Percentiles rank a stretch among this genome's conserved stretches.
Conservation (phyloP, 1,284 basidiomycete species). For the Hemileia vastatrix region DNA sequence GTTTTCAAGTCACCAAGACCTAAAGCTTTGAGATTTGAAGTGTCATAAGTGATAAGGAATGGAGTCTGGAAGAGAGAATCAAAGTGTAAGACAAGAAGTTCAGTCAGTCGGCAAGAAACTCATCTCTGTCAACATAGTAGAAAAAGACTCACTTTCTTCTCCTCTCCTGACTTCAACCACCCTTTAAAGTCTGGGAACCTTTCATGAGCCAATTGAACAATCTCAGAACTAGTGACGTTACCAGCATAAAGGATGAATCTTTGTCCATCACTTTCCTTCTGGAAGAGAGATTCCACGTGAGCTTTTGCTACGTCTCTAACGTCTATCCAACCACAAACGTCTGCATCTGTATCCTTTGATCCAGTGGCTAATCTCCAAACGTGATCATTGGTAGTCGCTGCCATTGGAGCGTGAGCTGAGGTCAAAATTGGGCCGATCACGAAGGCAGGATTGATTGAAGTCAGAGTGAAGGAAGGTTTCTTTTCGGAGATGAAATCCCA, state of each 20-base stretch:
- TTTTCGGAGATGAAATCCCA: slow-evolving; percentile 1
- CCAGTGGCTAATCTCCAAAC: not conserved
- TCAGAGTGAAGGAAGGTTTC: not conserved
- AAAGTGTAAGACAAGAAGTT: no score
- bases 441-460: not conserved
- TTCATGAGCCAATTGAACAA: not conserved
- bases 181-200: no score
- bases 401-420: not conserved
- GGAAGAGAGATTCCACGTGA: not conserved
- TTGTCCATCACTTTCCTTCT: no score
- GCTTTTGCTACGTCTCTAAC: slow-evolving; percentile 2
- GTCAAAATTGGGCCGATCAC: not conserved
- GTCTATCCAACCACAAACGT: not conserved
- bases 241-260: not conserved
- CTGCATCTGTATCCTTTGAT: not conserved
- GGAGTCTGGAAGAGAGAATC: no score
- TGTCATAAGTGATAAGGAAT: no score
- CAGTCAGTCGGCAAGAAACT: no score
- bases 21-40: no score
- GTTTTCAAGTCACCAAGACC: no score
- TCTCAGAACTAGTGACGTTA: not conserved
- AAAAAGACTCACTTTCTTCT: no score
- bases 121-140: no score
- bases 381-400: not conserved
- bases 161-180: no score